Percentiles rank a stretch among this genome's conserved stretches.
phyloP scores from a whole-genome alignment of 345 rosid genomes.

The Acer yangbiense region DNA sequence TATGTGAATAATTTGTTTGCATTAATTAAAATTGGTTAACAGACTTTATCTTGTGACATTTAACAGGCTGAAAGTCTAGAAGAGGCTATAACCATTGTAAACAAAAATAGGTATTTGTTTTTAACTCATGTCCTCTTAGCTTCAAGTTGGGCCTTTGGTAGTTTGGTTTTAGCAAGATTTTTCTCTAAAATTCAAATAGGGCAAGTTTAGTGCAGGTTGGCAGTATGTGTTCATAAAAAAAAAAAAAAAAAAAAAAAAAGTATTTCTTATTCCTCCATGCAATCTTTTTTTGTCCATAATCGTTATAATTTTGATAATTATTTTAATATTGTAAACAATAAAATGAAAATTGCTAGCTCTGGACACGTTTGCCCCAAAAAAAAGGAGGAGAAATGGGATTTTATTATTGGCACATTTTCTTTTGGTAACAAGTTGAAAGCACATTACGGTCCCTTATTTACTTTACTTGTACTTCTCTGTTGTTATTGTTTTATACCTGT shows the following conservation, averaged over 20 bases:
- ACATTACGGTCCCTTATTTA: not conserved
- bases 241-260: not conserved
- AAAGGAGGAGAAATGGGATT: not conserved
- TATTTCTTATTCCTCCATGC: not conserved
- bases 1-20: not conserved
- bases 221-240: not conserved
- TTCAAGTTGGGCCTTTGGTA: constrained; percentile 14
- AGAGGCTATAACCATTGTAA: constrained; percentile 43
- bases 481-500: not conserved
- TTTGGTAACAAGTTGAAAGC: not conserved
- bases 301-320: not conserved
- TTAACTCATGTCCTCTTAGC: constrained; percentile 8
- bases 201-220: constrained; percentile 15
- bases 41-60: constrained; percentile 9
- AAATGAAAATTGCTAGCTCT: not conserved
- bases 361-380: not conserved
- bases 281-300: not conserved
- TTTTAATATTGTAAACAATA: not conserved
- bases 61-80: constrained; percentile 45
- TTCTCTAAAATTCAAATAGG: not conserved
- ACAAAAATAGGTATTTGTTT: constrained; percentile 36
- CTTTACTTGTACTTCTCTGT: not conserved
- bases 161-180: not conserved
- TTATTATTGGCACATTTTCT: constrained; percentile 2
- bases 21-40: constrained; percentile 15